Conservation (phyloP, 2,329 filamentous ascomycete genomes). For the Curvularia sp. region DNA sequence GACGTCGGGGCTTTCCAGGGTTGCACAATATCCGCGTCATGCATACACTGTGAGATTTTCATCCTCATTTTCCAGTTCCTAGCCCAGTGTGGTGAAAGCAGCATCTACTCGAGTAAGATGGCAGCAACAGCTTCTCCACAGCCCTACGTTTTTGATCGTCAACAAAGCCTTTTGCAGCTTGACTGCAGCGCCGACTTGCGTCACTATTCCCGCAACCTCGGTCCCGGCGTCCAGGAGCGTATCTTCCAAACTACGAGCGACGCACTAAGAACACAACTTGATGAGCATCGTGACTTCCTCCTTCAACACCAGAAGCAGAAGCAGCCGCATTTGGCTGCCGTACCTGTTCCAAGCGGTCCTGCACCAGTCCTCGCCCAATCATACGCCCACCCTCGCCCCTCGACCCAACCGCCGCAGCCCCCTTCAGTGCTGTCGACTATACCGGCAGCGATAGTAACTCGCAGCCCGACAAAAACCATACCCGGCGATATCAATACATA, state of each 20-base stretch:
- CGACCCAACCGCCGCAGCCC: constrained; percentile 15
- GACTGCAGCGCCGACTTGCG: constrained; percentile 34
- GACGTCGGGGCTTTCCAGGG: constrained; percentile 7
- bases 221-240: constrained; percentile 32
- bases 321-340: constrained; percentile 20
- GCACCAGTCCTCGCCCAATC: constrained; percentile 2
- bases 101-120: constrained; percentile 11
- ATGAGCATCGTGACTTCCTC: constrained; percentile 29
- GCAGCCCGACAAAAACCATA: constrained; percentile 8
- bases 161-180: constrained; percentile 29
- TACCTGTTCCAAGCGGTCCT: constrained; percentile 15
- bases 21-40: constrained; percentile 21
- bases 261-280: constrained; percentile 29
- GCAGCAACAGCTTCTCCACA: constrained; percentile 11
- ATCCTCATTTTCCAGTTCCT: constrained; percentile 10
- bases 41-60: constrained; percentile 9
- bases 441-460: constrained; percentile 7
- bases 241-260: constrained; percentile 32
- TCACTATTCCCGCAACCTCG: constrained; percentile 32
- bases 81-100: constrained; percentile 4
- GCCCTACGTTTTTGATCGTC: constrained; percentile 21
- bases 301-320: constrained; percentile 22
- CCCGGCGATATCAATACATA: constrained; percentile 22
- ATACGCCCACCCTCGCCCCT: neutral
- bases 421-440: constrained; percentile 17